phyloP scores from a whole-genome alignment of 2,329 filamentous ascomycete genomes.

The Cladosporium sp. region DNA sequence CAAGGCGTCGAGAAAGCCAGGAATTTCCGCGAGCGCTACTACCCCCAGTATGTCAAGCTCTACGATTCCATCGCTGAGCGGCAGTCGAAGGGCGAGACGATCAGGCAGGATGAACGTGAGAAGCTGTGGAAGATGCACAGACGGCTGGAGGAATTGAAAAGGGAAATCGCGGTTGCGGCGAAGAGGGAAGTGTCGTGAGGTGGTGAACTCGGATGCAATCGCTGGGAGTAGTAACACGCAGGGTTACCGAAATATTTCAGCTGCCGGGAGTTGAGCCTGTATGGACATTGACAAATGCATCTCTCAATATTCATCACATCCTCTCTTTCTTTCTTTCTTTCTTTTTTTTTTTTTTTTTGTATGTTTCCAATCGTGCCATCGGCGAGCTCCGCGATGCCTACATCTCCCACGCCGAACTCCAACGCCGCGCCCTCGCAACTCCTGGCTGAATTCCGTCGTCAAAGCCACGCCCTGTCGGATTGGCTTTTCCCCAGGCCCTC shows the following conservation, averaged over 20 bases:
- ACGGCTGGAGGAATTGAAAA: constrained; percentile 51
- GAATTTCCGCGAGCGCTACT: constrained; percentile 50
- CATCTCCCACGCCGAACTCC: no score
- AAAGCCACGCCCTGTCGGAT: background rate
- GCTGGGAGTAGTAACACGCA: background rate
- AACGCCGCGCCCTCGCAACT: background rate
- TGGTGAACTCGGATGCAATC: no score
- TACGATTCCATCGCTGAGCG: constrained; percentile 44
- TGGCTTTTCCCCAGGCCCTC: background rate
- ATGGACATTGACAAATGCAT: background rate
- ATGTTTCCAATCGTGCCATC: background rate
- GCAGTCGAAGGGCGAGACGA: constrained; percentile 24
- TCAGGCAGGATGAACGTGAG: constrained; percentile 41
- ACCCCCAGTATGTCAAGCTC: constrained; percentile 51
- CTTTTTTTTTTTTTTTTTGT: background rate
- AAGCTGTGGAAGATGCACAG: constrained; percentile 48
- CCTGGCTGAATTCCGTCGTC: background rate
- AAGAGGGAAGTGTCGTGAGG: constrained; percentile 11
- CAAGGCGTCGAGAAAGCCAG: constrained; percentile 42
- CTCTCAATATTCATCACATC: background rate
- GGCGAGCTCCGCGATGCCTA: background rate
- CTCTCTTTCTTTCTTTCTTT: background rate
- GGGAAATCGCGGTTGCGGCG: constrained; percentile 44
- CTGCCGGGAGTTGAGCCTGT: background rate
- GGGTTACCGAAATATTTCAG: background rate